A percentile compares a stretch with the other conserved stretches of the same genome.
Conservation (phyloP, 2,329 filamentous ascomycete genomes). For the Sclerotinia sclerotiorum region DNA sequence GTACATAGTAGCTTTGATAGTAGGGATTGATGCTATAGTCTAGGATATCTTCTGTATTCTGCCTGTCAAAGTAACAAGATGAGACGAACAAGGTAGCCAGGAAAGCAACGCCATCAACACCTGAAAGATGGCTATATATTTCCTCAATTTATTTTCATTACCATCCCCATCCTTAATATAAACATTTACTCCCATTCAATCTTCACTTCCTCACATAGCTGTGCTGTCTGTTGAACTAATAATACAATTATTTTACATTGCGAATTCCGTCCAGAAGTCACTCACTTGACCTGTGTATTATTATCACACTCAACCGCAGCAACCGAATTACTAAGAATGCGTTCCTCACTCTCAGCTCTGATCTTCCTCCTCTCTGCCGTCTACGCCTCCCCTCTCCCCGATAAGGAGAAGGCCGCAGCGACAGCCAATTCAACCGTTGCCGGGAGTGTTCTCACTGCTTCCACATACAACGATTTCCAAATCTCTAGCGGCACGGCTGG, state of each 20-base stretch:
- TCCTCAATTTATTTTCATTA: conserved; percentile 30
- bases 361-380: conserved; percentile 36
- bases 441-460: conserved; percentile 40
- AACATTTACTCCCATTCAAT: conserved; percentile 21
- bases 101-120: not conserved
- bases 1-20: not conserved
- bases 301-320: not conserved
- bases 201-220: conserved; percentile 34
- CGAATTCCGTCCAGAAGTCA: not conserved
- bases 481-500: conserved; percentile 50
- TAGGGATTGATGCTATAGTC: not conserved
- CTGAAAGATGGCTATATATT: conserved; percentile 30
- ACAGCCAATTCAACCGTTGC: conserved; percentile 14
- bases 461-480: conserved; percentile 48
- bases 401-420: conserved; percentile 25
- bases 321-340: conserved; percentile 36
- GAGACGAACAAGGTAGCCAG: not conserved
- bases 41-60: not conserved
- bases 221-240: conserved; percentile 34
- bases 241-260: conserved; percentile 33
- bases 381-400: conserved; percentile 39
- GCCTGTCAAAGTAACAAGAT: not conserved
- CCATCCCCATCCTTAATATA: not conserved
- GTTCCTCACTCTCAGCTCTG: conserved; percentile 40
- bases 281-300: not conserved